Evolutionary conservation across 2,329 filamentous ascomycete species (phyloP).

Genomic region (Scleromitrula shiraiana): DNA sequence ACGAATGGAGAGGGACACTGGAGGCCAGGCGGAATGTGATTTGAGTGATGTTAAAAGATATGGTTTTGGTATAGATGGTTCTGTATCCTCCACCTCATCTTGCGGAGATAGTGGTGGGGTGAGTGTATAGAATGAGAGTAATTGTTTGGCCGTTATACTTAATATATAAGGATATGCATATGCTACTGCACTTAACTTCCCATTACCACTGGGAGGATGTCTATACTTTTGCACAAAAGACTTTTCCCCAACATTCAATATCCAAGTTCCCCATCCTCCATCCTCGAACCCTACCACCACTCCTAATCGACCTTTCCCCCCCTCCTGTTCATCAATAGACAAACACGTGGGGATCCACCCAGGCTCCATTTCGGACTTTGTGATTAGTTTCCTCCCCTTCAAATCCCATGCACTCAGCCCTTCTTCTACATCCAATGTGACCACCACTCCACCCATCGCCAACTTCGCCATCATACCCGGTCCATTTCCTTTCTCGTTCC

Average conservation of each 20-base stretch:
- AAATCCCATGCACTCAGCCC: conserved; percentile 76
- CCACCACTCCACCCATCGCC: conserved; percentile 64
- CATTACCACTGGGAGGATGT: conserved; percentile 25
- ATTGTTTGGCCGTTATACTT: conserved; percentile 66
- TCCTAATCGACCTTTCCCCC: conserved; percentile 41
- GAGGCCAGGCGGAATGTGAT: conserved; percentile 71
- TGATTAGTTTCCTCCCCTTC: conserved; percentile 53
- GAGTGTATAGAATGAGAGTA: conserved; percentile 66
- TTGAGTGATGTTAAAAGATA: conserved; percentile 66
- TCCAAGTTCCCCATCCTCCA: conserved; percentile 65
- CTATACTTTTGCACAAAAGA: conserved; percentile 16
- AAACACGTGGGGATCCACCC: conserved; percentile 49
- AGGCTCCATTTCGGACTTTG: conserved; percentile 35
- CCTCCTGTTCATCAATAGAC: conserved; percentile 50
- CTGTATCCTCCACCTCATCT: not conserved
- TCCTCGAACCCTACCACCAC: conserved; percentile 63
- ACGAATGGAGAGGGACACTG: conserved; percentile 77
- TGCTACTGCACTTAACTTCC: conserved; percentile 58
- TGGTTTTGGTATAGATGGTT: conserved; percentile 12
- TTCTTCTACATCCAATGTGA: conserved; percentile 61
- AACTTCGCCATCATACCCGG: conserved; percentile 66
- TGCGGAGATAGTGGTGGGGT: not conserved
- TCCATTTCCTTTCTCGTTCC: conserved; percentile 33
- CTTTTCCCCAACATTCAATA: conserved; percentile 39
- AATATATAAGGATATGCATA: conserved; percentile 68